phyloP scores from a whole-genome alignment of 495 filamentous ascomycete species.

The Neurospora terricola region DNA sequence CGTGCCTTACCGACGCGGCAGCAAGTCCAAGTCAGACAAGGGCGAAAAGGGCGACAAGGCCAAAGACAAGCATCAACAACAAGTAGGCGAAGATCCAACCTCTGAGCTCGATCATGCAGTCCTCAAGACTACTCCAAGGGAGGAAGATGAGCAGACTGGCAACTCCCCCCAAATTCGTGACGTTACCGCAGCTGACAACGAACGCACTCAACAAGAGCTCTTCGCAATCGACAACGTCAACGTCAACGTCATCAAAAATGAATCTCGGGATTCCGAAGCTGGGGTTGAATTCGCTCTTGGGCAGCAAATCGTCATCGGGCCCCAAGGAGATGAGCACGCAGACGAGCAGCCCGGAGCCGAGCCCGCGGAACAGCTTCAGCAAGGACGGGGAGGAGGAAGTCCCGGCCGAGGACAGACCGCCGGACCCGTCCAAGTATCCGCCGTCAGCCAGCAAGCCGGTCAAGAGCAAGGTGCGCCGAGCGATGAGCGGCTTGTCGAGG shows the following conservation, averaged over 20 bases:
- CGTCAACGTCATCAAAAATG: background rate
- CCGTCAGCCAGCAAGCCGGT: background rate
- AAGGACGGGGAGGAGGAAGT: background rate
- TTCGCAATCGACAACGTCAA: background rate
- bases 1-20: background rate
- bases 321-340: background rate
- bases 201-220: background rate
- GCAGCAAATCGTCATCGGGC: background rate
- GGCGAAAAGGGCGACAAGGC: background rate
- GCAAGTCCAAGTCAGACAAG: background rate
- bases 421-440: background rate
- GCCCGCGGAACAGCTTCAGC: background rate
- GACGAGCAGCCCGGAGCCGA: background rate
- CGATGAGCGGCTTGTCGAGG: background rate
- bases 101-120: background rate
- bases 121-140: background rate
- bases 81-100: background rate
- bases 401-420: background rate
- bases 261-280: background rate
- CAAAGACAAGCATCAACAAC: slow-evolving; percentile 1
- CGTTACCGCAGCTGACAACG: background rate
- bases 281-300: background rate
- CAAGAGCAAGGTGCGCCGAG: background rate
- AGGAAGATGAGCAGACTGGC: background rate
- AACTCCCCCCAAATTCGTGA: background rate